Evolutionary conservation across 225 moss, liverwort and hornwort species (phyloP).

Genomic region (Sphagnum tenellum): DNA sequence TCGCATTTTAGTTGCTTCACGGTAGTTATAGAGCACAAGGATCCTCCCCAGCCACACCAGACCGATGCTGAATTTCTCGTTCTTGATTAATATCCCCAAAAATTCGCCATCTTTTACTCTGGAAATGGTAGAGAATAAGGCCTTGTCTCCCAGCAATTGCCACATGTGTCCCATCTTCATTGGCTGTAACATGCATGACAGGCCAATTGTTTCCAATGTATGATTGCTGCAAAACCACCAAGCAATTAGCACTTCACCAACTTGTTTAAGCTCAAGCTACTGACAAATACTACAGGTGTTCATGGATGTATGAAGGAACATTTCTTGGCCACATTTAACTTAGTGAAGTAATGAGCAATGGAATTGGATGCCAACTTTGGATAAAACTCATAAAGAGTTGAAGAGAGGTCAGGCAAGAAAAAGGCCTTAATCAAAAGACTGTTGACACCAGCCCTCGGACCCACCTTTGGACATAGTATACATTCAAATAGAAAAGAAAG

Average conservation of each 20-base stretch:
- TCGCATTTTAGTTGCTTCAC: slow-evolving; percentile 73
- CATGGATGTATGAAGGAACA: too few species aligned
- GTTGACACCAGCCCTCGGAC: too few species aligned
- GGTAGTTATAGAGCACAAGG: slow-evolving; percentile 82
- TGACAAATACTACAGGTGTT: neutral
- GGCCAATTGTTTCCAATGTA: slow-evolving; percentile 94
- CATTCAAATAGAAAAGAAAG: too few species aligned
- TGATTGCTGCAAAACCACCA: slow-evolving; percentile 62
- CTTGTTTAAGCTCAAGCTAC: neutral
- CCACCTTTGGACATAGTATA: too few species aligned
- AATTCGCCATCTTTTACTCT: slow-evolving; percentile 84
- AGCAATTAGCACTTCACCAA: neutral
- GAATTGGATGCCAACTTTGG: too few species aligned
- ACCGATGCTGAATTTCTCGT: slow-evolving; percentile 84
- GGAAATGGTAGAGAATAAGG: slow-evolving; percentile 81
- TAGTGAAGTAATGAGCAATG: too few species aligned
- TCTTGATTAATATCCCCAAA: slow-evolving; percentile 99
- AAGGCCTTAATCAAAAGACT: too few species aligned
- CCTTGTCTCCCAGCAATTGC: slow-evolving; percentile 93
- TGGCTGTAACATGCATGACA: slow-evolving; percentile 81
- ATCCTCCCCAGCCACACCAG: slow-evolving; percentile 92
- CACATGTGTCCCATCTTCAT: slow-evolving; percentile 93
- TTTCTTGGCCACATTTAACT: too few species aligned
- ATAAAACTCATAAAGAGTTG: too few species aligned
- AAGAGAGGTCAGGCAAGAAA: too few species aligned